phyloP scores from a whole-genome alignment of 805 yeast genomes.

The Metschnikowia picachoensis region DNA sequence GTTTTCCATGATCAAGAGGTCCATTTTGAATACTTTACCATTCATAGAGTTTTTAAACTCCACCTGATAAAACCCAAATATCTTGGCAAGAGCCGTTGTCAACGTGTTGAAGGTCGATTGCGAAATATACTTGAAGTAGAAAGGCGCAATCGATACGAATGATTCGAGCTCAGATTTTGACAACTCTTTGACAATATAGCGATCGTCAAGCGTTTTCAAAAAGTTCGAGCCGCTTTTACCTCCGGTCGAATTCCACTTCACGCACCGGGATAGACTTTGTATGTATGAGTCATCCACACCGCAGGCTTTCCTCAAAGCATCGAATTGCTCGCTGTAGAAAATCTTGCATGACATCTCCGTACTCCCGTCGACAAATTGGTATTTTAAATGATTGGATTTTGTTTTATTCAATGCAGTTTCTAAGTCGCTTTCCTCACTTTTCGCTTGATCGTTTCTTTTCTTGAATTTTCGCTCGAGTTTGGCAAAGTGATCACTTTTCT shows the following conservation, averaged over 20 bases:
- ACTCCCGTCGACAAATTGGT: conserved; percentile 83
- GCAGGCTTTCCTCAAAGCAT: conserved; percentile 84
- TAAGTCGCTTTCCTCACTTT: conserved; percentile 31
- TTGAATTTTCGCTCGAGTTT: conserved; percentile 42
- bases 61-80: conserved; percentile 93
- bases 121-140: conserved; percentile 92
- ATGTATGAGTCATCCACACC: conserved; percentile 71
- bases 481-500: conserved; percentile 34
- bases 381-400: conserved; percentile 85
- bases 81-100: conserved; percentile 91
- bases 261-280: conserved; percentile 88
- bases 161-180: conserved; percentile 88
- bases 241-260: conserved; percentile 93
- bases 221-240: conserved; percentile 97
- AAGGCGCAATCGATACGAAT: conserved; percentile 92
- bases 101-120: conserved; percentile 93
- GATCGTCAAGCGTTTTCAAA: conserved; percentile 84
- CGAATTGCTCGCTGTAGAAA: conserved; percentile 94
- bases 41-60: conserved; percentile 76
- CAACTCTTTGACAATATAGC: conserved; percentile 85
- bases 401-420: conserved; percentile 75
- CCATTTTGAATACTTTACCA: conserved; percentile 78
- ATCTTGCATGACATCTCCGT: conserved; percentile 87
- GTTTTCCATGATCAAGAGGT: conserved; percentile 93
- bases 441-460: conserved; percentile 22